A percentile compares a stretch with the other conserved stretches of the same genome.
These are phyloP conservation scores for Huntiella omanensis DNA, from an alignment of 2,329 filamentous ascomycete genomes.

Conservation along the genomic window DNA sequence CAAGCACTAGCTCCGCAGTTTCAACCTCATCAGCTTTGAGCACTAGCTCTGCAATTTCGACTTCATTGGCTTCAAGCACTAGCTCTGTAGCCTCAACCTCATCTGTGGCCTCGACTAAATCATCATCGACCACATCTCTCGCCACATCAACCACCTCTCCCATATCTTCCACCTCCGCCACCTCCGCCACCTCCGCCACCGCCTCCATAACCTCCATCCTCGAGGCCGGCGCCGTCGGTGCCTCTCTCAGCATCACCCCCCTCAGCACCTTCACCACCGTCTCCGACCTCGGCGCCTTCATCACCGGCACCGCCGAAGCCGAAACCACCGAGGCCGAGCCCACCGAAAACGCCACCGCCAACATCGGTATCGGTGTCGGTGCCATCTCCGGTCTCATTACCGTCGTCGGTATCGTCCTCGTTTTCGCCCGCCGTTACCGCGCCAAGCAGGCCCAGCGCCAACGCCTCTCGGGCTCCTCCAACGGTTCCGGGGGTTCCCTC, in stretches of 20 bases:
- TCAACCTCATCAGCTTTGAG: not conserved
- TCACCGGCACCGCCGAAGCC: constrained; percentile 6
- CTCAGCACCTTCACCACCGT: constrained; percentile 6
- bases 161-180: not conserved
- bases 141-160: not conserved
- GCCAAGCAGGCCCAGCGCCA: not conserved
- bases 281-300: constrained; percentile 5
- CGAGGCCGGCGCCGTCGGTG: not conserved
- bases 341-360: constrained; percentile 1
- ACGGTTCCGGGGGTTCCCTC: not conserved
- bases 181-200: not conserved
- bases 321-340: constrained; percentile 1
- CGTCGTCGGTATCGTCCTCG: constrained; percentile 8
- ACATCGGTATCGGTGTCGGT: constrained; percentile 8
- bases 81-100: not conserved
- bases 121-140: not conserved
- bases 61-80: not conserved
- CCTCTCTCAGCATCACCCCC: not conserved
- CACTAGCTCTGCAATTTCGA: not conserved
- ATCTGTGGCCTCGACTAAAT: not conserved
- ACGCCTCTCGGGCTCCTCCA: constrained; percentile 1
- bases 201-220: constrained; percentile 3
- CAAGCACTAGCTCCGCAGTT: too few relatives aligned
- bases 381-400: constrained; percentile 8
- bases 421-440: constrained; percentile 7